Percentiles rank a stretch among this genome's conserved stretches.
Conservation (phyloP, 2,329 filamentous ascomycete genomes). For the Trichoderma aggressivum region DNA sequence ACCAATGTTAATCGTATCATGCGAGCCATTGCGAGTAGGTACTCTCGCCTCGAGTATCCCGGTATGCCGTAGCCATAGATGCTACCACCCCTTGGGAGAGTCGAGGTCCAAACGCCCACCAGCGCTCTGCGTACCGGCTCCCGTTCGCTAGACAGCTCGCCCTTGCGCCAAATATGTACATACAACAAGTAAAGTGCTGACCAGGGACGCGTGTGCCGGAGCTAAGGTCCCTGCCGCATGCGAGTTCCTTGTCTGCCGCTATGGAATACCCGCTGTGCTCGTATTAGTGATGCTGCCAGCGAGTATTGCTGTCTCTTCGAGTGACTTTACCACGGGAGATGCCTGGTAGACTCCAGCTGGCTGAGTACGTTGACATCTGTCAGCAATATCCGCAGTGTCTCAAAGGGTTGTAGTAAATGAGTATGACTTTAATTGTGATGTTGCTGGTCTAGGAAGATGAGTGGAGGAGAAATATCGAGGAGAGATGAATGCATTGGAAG, state of each 20-base stretch:
- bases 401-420: not conserved
- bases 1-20: not conserved
- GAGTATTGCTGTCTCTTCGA: not conserved
- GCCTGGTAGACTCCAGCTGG: not conserved
- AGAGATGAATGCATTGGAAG: not conserved
- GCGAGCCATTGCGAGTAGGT: not conserved
- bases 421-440: not conserved
- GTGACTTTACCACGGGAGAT: not conserved
- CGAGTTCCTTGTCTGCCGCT: not conserved
- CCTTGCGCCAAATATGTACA: not conserved
- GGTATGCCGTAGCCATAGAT: not conserved
- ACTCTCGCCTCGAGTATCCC: not conserved
- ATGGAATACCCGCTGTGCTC: not conserved
- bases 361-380: not conserved
- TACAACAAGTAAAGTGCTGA: conserved; percentile 6
- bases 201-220: conserved; percentile 4
- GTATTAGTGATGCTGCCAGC: not conserved
- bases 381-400: not conserved
- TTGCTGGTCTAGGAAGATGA: not conserved
- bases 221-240: not conserved
- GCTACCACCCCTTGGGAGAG: not conserved
- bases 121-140: not conserved
- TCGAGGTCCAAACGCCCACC: not conserved
- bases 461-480: not conserved
- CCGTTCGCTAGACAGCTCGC: not conserved